These are phyloP conservation scores for Porphyra umbilicalis DNA, from an alignment of 31 red algal genomes.

Conservation along the genomic window DNA sequence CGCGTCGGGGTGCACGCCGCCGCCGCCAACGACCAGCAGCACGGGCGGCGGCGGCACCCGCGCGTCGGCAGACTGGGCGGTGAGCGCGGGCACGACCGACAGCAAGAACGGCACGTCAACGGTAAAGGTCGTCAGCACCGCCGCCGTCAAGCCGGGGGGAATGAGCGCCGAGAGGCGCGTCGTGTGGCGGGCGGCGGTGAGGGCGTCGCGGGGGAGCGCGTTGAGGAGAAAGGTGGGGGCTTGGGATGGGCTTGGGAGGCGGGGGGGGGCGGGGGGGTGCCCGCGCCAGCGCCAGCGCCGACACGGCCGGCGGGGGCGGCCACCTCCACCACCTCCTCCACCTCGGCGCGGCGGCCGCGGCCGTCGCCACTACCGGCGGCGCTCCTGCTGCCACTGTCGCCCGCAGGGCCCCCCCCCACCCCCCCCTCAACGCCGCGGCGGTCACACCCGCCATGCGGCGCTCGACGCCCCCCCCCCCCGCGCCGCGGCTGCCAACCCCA, in stretches of 20 bases:
- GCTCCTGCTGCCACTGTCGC: neutral
- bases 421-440: neutral
- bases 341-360: neutral
- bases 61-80: neutral
- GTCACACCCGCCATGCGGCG: neutral
- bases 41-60: neutral
- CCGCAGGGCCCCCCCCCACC: neutral
- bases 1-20: neutral
- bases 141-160: neutral
- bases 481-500: neutral
- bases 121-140: neutral
- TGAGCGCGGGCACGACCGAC: neutral
- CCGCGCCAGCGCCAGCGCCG: too few relatives aligned
- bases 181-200: neutral
- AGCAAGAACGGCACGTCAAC: neutral
- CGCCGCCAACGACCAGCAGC: neutral
- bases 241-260: neutral
- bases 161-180: neutral
- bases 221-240: neutral
- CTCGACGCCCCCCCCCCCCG: neutral
- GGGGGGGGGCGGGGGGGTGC: too few relatives aligned
- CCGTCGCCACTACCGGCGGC: neutral
- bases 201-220: neutral
- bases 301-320: neutral
- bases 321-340: neutral